Evolutionary conservation across 352 stramenopile genomes (phyloP), one percentile per base, ranked within the genome.

Genomic region (Globisporangium mamillatum): DNA sequence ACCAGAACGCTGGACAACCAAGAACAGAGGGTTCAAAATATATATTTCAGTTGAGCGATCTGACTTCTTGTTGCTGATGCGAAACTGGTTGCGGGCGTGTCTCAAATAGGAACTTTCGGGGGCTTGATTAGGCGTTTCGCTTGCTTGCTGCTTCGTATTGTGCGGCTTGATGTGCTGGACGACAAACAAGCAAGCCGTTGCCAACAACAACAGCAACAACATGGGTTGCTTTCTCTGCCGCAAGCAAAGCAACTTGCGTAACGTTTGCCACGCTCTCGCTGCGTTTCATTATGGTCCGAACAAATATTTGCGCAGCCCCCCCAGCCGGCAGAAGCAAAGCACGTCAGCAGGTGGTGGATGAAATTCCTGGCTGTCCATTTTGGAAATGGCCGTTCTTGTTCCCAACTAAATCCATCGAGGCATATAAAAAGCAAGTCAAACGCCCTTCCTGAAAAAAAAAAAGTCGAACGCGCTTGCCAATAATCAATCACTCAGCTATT

Each of bases 361-460:
- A 41, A 32, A 44, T 16, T 44, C 36, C 36, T 44, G 36, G 36
- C 36, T 44, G 53, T 34, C 24, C 4, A 36, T 25, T 24, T 56
- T 56, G 50, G 2, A 32, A 32, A 32, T 20, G n/a, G 53, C 53
- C 4, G 38, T 60, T 60, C 25, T 60, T 41, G 54, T 59, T 59
- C 27, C 25, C 38, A 46, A 46, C 38, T 46, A 18, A 50, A 20
- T 52, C 44, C 6, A 46, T 0, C 4, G 55, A 16, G 6, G 55
- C 55, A 60, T 60, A 60, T 20, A 46, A 14, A 46, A 18, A 6
- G 1, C 55, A 22, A 60, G 55, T 60, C 18, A 46, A 50, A 52
- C 4, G 18, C 52, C 12, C 44, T 36, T 36, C 32, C 32, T 36
- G 7, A 36, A 36, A 56, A n/a, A 16, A 10, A 24, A 38, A 24